Evolutionary conservation across 768 basidiomycete genomes (phyloP).

Genomic region (Hygrophorus pudorinus): DNA sequence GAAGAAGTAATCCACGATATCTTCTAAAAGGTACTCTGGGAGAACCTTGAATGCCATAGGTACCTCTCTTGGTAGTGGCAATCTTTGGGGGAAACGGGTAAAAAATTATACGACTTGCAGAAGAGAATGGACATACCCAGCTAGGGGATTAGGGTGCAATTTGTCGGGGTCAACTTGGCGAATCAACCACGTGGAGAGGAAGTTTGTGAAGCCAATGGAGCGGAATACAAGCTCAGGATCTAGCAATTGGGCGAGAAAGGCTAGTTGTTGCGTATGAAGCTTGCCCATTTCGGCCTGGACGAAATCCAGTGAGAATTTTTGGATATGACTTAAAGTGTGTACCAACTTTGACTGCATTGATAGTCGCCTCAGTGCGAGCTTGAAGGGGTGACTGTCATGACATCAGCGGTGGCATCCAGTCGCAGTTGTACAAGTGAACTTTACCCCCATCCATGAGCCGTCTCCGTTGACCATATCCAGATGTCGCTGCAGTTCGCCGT

Average conservation of each 20-base stretch:
- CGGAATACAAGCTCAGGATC: slow-evolving; percentile 79
- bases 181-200: slow-evolving; percentile 91
- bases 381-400: slow-evolving; percentile 52
- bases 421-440: neutral
- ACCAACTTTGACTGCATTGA: slow-evolving; percentile 66
- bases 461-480: slow-evolving; percentile 68
- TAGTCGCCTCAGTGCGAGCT: slow-evolving; percentile 65
- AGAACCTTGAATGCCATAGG: slow-evolving; percentile 79
- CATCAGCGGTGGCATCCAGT: neutral
- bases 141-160: slow-evolving; percentile 57
- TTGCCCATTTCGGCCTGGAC: slow-evolving; percentile 59
- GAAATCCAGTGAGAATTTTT: neutral
- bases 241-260: slow-evolving; percentile 76
- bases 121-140: slow-evolving; percentile 41
- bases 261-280: slow-evolving; percentile 61
- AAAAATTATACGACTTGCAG: neutral
- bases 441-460: slow-evolving; percentile 74
- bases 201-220: slow-evolving; percentile 76
- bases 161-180: slow-evolving; percentile 78
- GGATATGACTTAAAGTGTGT: neutral
- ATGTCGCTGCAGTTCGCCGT: slow-evolving; percentile 69
- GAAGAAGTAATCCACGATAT: slow-evolving; percentile 81
- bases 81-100: slow-evolving; percentile 30
- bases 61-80: slow-evolving; percentile 80
- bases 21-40: slow-evolving; percentile 92